Conservation (phyloP, 1,284 basidiomycete species). For the Laetiporus sulphureus region DNA sequence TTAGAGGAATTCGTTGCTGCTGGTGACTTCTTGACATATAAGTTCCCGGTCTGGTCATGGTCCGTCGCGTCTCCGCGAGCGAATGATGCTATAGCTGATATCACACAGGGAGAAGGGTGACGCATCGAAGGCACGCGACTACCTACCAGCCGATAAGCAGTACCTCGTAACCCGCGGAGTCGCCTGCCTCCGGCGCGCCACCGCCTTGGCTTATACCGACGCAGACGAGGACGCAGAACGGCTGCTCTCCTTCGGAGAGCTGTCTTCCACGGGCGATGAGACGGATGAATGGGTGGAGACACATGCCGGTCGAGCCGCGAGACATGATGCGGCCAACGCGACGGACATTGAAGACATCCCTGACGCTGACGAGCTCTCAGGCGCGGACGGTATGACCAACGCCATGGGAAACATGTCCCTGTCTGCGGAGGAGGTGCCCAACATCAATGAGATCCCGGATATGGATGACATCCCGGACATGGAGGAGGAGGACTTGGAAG, state of each 20-base stretch:
- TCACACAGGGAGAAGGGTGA: conserved; percentile 82
- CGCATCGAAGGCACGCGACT: conserved; percentile 78
- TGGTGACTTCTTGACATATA: conserved; percentile 91
- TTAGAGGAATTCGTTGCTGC: conserved; percentile 94
- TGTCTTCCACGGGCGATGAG: conserved; percentile 44
- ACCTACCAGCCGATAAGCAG: conserved; percentile 91
- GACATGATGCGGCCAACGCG: conserved; percentile 42
- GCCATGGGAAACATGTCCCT: conserved; percentile 57
- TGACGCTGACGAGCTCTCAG: conserved; percentile 90
- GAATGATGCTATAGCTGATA: not conserved
- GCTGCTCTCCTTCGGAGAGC: conserved; percentile 69
- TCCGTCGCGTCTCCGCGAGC: conserved; percentile 30
- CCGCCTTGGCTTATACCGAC: conserved; percentile 88
- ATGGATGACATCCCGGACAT: conserved; percentile 35
- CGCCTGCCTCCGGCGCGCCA: conserved; percentile 87
- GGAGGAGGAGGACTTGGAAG: conserved; percentile 32
- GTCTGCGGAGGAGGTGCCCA: conserved; percentile 51
- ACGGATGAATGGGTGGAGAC: conserved; percentile 86
- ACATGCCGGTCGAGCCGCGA: conserved; percentile 63
- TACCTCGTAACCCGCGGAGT: conserved; percentile 93
- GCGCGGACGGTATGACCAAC: conserved; percentile 79
- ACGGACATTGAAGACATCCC: conserved; percentile 77
- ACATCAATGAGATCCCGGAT: conserved; percentile 33
- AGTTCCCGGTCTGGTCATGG: conserved; percentile 96
- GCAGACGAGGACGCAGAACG: conserved; percentile 93